phyloP scores from a whole-genome alignment of 164 flowering plant species.

The Annona cherimola region DNA sequence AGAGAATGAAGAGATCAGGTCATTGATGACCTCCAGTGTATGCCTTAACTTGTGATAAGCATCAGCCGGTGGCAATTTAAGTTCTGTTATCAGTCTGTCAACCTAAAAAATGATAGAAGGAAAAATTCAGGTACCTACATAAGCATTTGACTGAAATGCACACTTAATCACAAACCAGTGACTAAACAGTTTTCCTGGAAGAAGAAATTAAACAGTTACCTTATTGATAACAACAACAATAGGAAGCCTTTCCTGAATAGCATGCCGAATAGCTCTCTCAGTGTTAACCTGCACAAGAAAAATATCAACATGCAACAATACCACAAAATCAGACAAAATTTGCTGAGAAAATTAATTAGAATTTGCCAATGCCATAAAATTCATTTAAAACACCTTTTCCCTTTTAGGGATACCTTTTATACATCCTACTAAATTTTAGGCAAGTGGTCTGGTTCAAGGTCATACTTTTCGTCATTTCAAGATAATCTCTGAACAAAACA shows the following conservation, averaged over 20 bases:
- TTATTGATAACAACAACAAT: constrained; percentile 94
- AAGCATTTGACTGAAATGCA: not conserved
- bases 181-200: not conserved
- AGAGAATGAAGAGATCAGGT: constrained; percentile 72
- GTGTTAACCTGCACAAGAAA: constrained; percentile 68
- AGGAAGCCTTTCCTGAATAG: constrained; percentile 90
- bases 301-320: not conserved
- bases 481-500: not conserved
- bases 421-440: too few relatives aligned
- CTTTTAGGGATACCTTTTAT: too few relatives aligned
- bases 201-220: constrained; percentile 34
- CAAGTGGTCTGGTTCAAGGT: not conserved
- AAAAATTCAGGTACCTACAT: not conserved
- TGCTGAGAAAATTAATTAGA: too few relatives aligned
- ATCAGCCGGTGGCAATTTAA: constrained; percentile 92
- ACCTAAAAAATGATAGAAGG: constrained; percentile 40
- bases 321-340: not conserved
- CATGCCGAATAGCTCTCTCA: constrained; percentile 98
- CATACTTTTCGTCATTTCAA: not conserved
- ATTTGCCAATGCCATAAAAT: too few relatives aligned
- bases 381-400: too few relatives aligned
- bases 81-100: constrained; percentile 97
- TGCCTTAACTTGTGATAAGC: constrained; percentile 90
- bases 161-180: not conserved
- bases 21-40: constrained; percentile 82